Percentiles rank a stretch among this genome's conserved stretches.
These are phyloP conservation scores for Penicillium sp. DNA, from an alignment of 2,329 filamentous ascomycete genomes.

Conservation along the genomic window DNA sequence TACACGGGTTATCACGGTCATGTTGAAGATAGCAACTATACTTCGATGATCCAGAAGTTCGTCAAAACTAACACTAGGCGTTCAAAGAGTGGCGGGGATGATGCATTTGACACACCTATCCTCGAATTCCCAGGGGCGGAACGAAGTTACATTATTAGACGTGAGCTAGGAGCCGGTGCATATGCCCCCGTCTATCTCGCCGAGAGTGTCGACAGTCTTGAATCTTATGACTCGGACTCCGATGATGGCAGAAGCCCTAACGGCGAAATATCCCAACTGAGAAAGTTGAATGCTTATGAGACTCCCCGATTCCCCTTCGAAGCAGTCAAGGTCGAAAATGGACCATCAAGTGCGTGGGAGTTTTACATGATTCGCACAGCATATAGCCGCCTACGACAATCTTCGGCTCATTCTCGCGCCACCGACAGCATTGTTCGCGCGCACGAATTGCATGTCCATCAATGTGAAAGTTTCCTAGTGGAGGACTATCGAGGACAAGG, in stretches of 20 bases:
- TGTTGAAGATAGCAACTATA: slow-evolving; percentile 61
- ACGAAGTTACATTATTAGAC: slow-evolving; percentile 71
- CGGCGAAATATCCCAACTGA: slow-evolving; percentile 53
- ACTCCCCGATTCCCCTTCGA: slow-evolving; percentile 61
- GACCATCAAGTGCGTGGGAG: slow-evolving; percentile 85
- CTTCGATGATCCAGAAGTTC: slow-evolving; percentile 76
- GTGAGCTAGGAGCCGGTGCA: slow-evolving; percentile 86
- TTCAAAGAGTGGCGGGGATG: slow-evolving; percentile 54
- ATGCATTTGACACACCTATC: slow-evolving; percentile 58
- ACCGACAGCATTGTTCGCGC: slow-evolving; percentile 75
- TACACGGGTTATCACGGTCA: slow-evolving; percentile 81
- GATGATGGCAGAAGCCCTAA: slow-evolving; percentile 45
- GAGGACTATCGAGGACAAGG: slow-evolving; percentile 86
- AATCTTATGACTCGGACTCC: slow-evolving; percentile 34
- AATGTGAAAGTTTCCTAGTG: slow-evolving; percentile 84
- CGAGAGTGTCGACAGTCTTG: slow-evolving; percentile 63
- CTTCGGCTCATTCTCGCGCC: slow-evolving; percentile 61
- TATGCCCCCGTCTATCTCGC: slow-evolving; percentile 95
- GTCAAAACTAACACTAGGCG: slow-evolving; percentile 62
- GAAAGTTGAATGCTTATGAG: slow-evolving; percentile 15
- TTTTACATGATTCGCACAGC: slow-evolving; percentile 91
- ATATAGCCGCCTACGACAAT: slow-evolving; percentile 66
- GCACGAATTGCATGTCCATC: slow-evolving; percentile 88
- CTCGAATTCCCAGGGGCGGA: slow-evolving; percentile 66
- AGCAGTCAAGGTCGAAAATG: slow-evolving; percentile 86